Base-by-base conservation (phyloP, 176 grass and related monocot species). In the Avena eriantha region DNA sequence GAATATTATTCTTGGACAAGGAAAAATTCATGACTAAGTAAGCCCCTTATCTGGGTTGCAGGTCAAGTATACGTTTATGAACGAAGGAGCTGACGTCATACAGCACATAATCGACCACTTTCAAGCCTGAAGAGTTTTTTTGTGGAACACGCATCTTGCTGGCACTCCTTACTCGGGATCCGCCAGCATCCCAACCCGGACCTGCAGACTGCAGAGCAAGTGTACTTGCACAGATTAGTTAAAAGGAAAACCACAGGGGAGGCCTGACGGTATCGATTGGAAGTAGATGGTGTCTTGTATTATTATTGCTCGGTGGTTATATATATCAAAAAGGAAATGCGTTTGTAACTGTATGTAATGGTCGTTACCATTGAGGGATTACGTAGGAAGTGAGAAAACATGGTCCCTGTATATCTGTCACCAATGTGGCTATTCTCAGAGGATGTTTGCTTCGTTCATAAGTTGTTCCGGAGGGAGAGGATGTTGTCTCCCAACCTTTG, bases 41-140 rank as follows among this genome's bases (percentile, higher is more conserved):
- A 29, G 22, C 1, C 19, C 82, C 41, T 85, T 65, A 10, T 64
- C n/a, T 13, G 14, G 22, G 1, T 4, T 39, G 31, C 82, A 95
- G 93, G 90, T 95, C 15, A 95, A 95, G 74, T 93, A 90, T 55
- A 19, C 80, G 1, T 95, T 93, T 59, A 93, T 95, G 93, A 90
- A 90, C 61, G 90, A 95, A 55, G 93, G 90, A n/a, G 93, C 90
- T 0, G 93, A 90, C 55, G 85, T 95, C 35, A 95, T 95, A 80
- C 93, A 89, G 8, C 93, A 95, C 83, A 88, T 90, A 18, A 95
- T 95, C 84, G 90, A 93, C 34, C 88, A 95, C 77, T 95, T 95
- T 53, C 85, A 80, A 47, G 87, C 85, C 29, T 90, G 57, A 93
- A 93, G 17, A 56, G 10, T 23, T 23, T 5, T 36, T 26, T 10